Percentiles rank a stretch among this genome's conserved stretches.
Evolutionary conservation across 1,284 basidiomycete species (phyloP).

Genomic region (Ustilago loliicola): DNA sequence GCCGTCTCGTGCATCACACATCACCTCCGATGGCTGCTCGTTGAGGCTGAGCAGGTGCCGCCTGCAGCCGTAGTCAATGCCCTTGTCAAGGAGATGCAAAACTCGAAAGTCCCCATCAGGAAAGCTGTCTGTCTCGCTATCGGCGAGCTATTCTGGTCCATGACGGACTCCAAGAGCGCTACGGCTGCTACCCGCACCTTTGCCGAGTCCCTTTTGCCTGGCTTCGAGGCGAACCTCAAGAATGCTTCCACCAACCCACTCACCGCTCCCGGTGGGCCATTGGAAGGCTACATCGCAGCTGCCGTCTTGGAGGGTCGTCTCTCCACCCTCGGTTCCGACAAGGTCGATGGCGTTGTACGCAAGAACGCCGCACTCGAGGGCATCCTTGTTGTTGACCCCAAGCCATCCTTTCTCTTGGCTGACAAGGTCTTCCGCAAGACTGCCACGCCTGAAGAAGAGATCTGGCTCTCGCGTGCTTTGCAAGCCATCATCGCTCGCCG

Average conservation of each 20-base stretch:
- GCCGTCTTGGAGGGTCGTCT: slow-evolving; percentile 52
- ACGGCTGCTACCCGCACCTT: slow-evolving; percentile 47
- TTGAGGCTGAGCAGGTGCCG: slow-evolving; percentile 21
- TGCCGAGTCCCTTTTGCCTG: slow-evolving; percentile 59
- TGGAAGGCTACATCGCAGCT: slow-evolving; percentile 65
- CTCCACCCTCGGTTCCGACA: slow-evolving; percentile 37
- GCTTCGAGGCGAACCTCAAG: slow-evolving; percentile 60
- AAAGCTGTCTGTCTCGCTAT: slow-evolving; percentile 56
- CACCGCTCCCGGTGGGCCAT: slow-evolving; percentile 59
- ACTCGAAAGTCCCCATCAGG: slow-evolving; percentile 57
- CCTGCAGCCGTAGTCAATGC: slow-evolving; percentile 41
- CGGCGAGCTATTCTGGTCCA: slow-evolving; percentile 55
- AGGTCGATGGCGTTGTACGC: slow-evolving; percentile 39
- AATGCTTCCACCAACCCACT: slow-evolving; percentile 59
- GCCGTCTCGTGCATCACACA: slow-evolving; percentile 49
- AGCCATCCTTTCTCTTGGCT: slow-evolving; percentile 67
- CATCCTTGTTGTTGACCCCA: slow-evolving; percentile 52
- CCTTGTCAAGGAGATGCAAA: slow-evolving; percentile 59
- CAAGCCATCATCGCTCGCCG: slow-evolving; percentile 33
- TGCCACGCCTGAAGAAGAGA: slow-evolving; percentile 51
- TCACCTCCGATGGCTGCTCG: slow-evolving; percentile 45
- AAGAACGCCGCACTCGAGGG: slow-evolving; percentile 49
- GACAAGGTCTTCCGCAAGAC: slow-evolving; percentile 66
- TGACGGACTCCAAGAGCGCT: slow-evolving; percentile 9
- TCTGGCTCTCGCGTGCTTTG: slow-evolving; percentile 58